Evolutionary conservation across 1,284 basidiomycete species (phyloP).

Genomic region (Ceratobasidium sp.): DNA sequence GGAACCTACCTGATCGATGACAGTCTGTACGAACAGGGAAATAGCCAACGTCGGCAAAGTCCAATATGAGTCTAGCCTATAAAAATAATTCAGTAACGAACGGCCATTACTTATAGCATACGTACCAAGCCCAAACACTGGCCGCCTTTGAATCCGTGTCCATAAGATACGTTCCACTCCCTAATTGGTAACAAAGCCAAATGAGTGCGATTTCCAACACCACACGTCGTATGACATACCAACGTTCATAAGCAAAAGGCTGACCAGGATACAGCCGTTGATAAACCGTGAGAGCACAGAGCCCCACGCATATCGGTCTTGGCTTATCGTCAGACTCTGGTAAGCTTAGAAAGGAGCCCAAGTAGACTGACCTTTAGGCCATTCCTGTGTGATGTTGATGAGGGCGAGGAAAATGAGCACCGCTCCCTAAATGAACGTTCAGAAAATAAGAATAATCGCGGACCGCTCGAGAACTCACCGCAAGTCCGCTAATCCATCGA

Average conservation of each 20-base stretch:
- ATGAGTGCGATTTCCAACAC: not conserved
- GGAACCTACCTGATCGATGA: slow-evolving; percentile 25
- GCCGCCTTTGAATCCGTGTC: not conserved
- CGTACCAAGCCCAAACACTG: slow-evolving; percentile 28
- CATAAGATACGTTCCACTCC: not conserved
- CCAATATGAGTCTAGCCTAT: slow-evolving; percentile 32
- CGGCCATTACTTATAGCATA: not conserved
- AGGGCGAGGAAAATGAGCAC: slow-evolving; percentile 25
- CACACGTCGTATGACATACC: not conserved
- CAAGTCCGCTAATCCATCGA: slow-evolving; percentile 36
- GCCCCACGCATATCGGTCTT: slow-evolving; percentile 40
- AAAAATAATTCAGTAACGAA: not conserved
- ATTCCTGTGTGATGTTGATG: slow-evolving; percentile 33
- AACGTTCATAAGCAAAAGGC: slow-evolving; percentile 20
- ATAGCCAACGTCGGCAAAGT: slow-evolving; percentile 27
- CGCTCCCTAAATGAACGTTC: not conserved
- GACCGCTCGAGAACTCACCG: slow-evolving; percentile 9
- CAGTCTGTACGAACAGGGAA: slow-evolving; percentile 4
- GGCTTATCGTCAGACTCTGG: not conserved
- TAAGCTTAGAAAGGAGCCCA: not conserved
- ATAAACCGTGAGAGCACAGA: slow-evolving; percentile 26
- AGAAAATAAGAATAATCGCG: not conserved
- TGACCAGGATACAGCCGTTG: slow-evolving; percentile 15
- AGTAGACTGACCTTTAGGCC: slow-evolving; percentile 34
- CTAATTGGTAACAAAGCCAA: not conserved